Evolutionary conservation across 2,329 filamentous ascomycete genomes (phyloP).

Genomic region (Colletotrichum chlorophyti): DNA sequence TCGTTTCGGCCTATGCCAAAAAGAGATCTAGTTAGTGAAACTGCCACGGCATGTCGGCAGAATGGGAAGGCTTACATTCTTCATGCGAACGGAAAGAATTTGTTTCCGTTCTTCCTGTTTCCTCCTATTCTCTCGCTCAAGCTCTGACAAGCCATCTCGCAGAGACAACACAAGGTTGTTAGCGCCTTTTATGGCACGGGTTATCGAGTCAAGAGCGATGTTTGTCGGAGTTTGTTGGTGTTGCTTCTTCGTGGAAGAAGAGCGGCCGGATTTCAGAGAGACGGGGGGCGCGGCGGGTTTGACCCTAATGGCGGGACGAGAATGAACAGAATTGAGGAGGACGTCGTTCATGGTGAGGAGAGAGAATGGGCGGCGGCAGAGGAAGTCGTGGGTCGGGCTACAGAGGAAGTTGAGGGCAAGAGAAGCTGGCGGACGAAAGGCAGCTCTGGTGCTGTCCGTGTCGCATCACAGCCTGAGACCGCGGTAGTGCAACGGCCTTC

Average conservation of each 20-base stretch:
- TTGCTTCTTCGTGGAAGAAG: slow-evolving; percentile 21
- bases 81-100: slow-evolving; percentile 68
- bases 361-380: neutral
- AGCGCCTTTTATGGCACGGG: slow-evolving; percentile 45
- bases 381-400: neutral
- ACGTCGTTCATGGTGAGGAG: slow-evolving; percentile 28
- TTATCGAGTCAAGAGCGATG: slow-evolving; percentile 29
- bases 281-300: slow-evolving; percentile 7
- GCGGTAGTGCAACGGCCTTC: slow-evolving; percentile 1
- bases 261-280: slow-evolving; percentile 19
- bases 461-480: slow-evolving; percentile 24
- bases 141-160: slow-evolving; percentile 58
- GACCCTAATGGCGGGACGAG: slow-evolving; percentile 12
- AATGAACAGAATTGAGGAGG: slow-evolving; percentile 26
- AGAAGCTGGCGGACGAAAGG: slow-evolving; percentile 4
- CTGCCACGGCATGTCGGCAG: neutral
- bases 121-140: slow-evolving; percentile 54
- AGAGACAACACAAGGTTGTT: slow-evolving; percentile 52
- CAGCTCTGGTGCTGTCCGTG: slow-evolving; percentile 16
- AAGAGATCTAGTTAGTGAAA: neutral
- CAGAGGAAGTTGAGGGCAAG: neutral
- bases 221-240: slow-evolving; percentile 6
- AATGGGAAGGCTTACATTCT: slow-evolving; percentile 59
- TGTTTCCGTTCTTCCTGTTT: slow-evolving; percentile 65
- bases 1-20: slow-evolving; percentile 68